Evolutionary conservation across 805 yeast species (phyloP), one percentile per base, ranked within the genome.

Genomic region (Candida tibetensis): DNA sequence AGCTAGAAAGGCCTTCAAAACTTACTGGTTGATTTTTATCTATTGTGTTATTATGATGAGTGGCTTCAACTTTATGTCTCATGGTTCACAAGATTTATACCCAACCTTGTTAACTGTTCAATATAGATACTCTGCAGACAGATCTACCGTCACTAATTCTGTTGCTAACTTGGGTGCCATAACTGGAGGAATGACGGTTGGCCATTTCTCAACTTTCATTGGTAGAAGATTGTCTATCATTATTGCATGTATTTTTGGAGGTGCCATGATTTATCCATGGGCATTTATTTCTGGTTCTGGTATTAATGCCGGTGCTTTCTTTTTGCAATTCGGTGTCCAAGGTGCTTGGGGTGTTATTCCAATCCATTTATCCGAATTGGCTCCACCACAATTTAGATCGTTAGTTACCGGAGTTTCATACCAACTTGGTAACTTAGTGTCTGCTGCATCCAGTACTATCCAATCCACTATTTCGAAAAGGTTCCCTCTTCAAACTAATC

Each of bases 291-390:
- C 32, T n/a, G 48, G 52, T 28, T 37, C 52, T 8, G 80, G 71
- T 13, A 71, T 76, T 41, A 72, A 74, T 46, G 82, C 81, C 0
- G 82, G 81, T 44, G 83, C 64, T 1, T 79, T 79, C 55, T 78
- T 76, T 61, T 58, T 79, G 42, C 85, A 79, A 52, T 75, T 75
- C 52, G 76, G 72, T 42, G 84, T 81, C 37, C 84, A 79, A 60
- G 85, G 85, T 51, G 78, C 81, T 18, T 81, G 83, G 81, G 85
- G 85, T 49, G 79, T 78, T 29, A 66, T 75, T 37, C 85, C 85
- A 37, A 68, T 78, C 41, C 82, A 79, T 57, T 61, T 81, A 37
- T 66, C 79, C 3, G 85, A 79, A 57, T 65, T 81, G 44, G 70
- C 82, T 28, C 81, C 81, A 40, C 80, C 82, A 15, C 77, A 76